Conservation (phyloP, 306 rosid genomes). For the Cicer cuneatum region DNA sequence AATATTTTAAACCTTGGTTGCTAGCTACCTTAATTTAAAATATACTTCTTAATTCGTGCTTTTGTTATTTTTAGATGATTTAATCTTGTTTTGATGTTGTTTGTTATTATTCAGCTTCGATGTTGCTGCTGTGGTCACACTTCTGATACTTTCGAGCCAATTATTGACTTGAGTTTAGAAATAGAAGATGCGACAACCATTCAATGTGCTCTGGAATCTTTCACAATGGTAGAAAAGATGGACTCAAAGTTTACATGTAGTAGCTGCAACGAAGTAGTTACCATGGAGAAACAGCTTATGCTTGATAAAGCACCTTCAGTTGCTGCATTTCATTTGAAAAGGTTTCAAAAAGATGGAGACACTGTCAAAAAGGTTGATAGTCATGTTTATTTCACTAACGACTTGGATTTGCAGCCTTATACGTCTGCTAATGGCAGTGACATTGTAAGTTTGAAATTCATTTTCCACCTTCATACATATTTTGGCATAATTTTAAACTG, state of each 20-base stretch:
- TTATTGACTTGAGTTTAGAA: slow-evolving; percentile 70
- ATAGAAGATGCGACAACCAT: slow-evolving; percentile 56
- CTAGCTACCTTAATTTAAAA: background rate
- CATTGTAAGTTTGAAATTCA: slow-evolving; percentile 47
- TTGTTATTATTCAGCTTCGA: slow-evolving; percentile 55
- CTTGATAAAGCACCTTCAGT: slow-evolving; percentile 10
- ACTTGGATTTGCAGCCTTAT: slow-evolving; percentile 63
- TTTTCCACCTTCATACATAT: background rate
- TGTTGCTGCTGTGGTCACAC: slow-evolving; percentile 63
- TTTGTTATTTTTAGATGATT: background rate
- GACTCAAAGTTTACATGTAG: slow-evolving; percentile 20
- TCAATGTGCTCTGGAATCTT: slow-evolving; percentile 59
- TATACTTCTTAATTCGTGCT: background rate
- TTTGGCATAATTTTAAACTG: background rate
- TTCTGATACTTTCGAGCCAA: slow-evolving; percentile 60
- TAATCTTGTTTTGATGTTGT: slow-evolving; percentile 8
- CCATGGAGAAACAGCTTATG: slow-evolving; percentile 3
- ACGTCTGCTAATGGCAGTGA: background rate
- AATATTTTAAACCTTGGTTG: background rate
- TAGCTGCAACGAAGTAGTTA: background rate
- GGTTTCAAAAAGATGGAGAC: slow-evolving; percentile 56
- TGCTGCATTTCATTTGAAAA: slow-evolving; percentile 47
- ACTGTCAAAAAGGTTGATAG: slow-evolving; percentile 55
- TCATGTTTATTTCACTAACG: slow-evolving; percentile 57
- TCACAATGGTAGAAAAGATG: slow-evolving; percentile 63